These are phyloP conservation scores for Lasiodiplodia gonubiensis DNA, from an alignment of 2,329 filamentous ascomycete species.

Conservation along the genomic window DNA sequence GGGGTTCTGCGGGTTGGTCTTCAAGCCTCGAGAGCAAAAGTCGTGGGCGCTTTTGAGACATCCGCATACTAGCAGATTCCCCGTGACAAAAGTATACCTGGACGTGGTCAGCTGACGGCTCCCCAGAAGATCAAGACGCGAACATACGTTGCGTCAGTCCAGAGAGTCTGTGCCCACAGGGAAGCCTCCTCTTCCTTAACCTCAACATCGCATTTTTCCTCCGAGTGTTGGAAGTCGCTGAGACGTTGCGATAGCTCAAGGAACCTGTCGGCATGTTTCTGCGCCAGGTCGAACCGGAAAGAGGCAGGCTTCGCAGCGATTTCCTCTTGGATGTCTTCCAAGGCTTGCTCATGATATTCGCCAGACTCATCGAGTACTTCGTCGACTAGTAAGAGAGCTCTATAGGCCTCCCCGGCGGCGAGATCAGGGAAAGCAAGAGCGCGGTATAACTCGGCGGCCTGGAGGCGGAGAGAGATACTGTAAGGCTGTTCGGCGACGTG, in stretches of 20 bases:
- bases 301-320: neutral
- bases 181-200: conserved; percentile 31
- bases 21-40: conserved; percentile 68
- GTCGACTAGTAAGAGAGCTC: conserved; percentile 84
- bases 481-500: conserved; percentile 39
- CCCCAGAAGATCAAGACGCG: neutral
- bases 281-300: neutral
- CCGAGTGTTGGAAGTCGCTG: neutral
- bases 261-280: neutral
- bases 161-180: conserved; percentile 35
- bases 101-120: conserved; percentile 32
- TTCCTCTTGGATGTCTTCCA: conserved; percentile 54
- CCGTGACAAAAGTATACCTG: conserved; percentile 47
- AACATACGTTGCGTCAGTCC: conserved; percentile 40
- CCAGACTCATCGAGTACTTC: conserved; percentile 78
- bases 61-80: conserved; percentile 64
- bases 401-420: conserved; percentile 87
- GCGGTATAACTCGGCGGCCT: conserved; percentile 73
- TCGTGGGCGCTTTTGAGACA: conserved; percentile 71
- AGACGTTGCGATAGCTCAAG: conserved; percentile 4
- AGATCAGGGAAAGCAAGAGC: conserved; percentile 86
- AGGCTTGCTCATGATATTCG: conserved; percentile 77
- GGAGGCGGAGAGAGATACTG: conserved; percentile 52
- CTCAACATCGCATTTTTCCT: conserved; percentile 11
- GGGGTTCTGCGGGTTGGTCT: conserved; percentile 59